Conservation (phyloP, 2,329 filamentous ascomycete genomes). For the Tothia fuscella region DNA sequence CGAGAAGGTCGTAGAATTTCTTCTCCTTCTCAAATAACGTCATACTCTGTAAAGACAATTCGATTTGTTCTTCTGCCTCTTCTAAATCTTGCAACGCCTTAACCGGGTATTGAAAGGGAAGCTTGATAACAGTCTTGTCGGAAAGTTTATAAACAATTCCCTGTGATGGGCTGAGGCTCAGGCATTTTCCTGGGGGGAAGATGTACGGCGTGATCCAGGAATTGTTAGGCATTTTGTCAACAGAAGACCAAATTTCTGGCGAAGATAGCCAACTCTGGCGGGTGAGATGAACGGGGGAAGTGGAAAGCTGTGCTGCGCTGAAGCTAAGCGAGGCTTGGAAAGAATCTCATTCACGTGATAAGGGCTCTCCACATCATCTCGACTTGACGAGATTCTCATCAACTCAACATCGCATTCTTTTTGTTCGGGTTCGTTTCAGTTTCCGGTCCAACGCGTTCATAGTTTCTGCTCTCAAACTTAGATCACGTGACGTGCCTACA, state of each 20-base stretch:
- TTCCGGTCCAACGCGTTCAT: too few species aligned
- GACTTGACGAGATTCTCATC: too few species aligned
- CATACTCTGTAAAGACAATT: conserved; percentile 11
- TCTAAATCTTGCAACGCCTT: conserved; percentile 4
- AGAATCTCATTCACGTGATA: too few species aligned
- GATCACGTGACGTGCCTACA: too few species aligned
- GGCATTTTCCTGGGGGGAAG: conserved; percentile 9
- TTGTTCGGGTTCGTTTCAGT: too few species aligned
- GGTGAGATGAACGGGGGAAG: neutral
- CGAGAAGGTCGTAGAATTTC: conserved; percentile 11
- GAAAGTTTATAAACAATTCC: conserved; percentile 11
- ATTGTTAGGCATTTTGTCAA: neutral
- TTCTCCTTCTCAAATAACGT: conserved; percentile 11
- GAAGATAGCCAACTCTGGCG: neutral
- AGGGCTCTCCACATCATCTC: too few species aligned
- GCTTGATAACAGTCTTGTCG: conserved; percentile 9
- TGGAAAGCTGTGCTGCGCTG: too few species aligned
- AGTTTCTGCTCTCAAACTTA: too few species aligned
- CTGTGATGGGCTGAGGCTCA: conserved; percentile 10
- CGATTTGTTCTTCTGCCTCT: conserved; percentile 10
- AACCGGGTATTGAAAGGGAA: conserved; percentile 12
- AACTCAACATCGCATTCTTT: too few species aligned
- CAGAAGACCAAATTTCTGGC: neutral
- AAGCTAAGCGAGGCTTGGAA: too few species aligned
- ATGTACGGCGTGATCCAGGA: conserved; percentile 11